These are phyloP conservation scores for Trichoderma oligosporum DNA, from an alignment of 2,329 filamentous ascomycete species.

Conservation along the genomic window DNA sequence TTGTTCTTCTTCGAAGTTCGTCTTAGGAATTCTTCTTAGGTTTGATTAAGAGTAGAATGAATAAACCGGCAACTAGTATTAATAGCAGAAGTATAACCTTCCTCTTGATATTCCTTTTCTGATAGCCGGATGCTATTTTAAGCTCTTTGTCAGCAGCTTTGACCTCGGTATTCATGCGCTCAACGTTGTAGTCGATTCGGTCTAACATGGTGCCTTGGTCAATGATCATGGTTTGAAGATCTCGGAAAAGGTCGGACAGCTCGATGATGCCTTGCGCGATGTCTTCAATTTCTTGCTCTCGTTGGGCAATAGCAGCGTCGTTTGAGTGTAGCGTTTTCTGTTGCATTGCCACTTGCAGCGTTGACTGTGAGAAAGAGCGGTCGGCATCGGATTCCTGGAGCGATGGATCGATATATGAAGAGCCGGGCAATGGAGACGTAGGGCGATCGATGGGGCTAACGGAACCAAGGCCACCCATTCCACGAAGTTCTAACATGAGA, in stretches of 20 bases:
- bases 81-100: conserved; percentile 89
- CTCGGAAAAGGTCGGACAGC: conserved; percentile 91
- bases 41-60: conserved; percentile 80
- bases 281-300: conserved; percentile 94
- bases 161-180: conserved; percentile 89
- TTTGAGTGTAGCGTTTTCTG: conserved; percentile 67
- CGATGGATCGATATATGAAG: conserved; percentile 74
- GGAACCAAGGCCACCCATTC: conserved; percentile 58
- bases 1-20: no score
- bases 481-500: conserved; percentile 60
- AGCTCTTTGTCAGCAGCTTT: conserved; percentile 92
- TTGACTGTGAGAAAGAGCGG: conserved; percentile 84
- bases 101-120: conserved; percentile 81
- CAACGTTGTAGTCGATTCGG: conserved; percentile 96
- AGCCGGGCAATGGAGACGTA: conserved; percentile 47
- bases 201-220: conserved; percentile 88
- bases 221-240: conserved; percentile 92
- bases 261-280: conserved; percentile 98
- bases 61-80: conserved; percentile 77
- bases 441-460: conserved; percentile 50
- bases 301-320: conserved; percentile 81
- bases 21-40: conserved; percentile 64
- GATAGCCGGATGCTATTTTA: conserved; percentile 81
- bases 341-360: conserved; percentile 73
- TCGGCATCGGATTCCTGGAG: conserved; percentile 92